Base-by-base conservation (phyloP, 768 basidiomycete species). In the Xerocomellus chrysenteron region DNA sequence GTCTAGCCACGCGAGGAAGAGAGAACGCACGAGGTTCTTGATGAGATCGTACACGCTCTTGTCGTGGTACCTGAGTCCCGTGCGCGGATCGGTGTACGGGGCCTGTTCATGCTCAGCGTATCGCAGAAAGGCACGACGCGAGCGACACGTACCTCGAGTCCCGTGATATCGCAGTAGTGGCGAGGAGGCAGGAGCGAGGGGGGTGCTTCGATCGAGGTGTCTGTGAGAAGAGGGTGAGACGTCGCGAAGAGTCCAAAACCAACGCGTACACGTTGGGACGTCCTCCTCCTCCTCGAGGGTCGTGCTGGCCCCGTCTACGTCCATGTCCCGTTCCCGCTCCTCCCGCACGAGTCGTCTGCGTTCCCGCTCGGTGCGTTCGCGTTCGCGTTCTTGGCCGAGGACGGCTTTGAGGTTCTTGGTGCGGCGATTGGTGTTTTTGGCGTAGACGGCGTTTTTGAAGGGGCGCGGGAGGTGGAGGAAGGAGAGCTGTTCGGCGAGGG, bases 151-250 rank as follows among this genome's bases (percentile, higher is more conserved):
- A 88, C 90, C 73, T 92, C 90, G 13, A 94, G 76, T 0, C 92
- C 90, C 0, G 92, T 94, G 16, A 94, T 92, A 72, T 93, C 92
- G 64, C 92, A 93, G 51, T 88, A 91, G 57, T 87, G 85, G 56
- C 80, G 78, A 46, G 85, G 87, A 4, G 92, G 91, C 9, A 89
- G 74, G 1, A 94, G 66, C 11, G 90, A 93, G 0, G 91, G 92
- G 0, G 92, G 89, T 6, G 92, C 90, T 67, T 94, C 92, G 42
- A 94, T 89, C 3, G 87, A 88, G 7, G 82, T 80, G 62, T 92
- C 90, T 92, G 57, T 8, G 39, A 21, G 16, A 30, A 21, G n/a
- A 16, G 47, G 5, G n/a, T 13, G 16, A n/a, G 36, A 21, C 8
- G 7, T 6, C 37, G 8, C 37, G 17, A n/a, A 37, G 13, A 16